phyloP scores from a whole-genome alignment of 139 green algal genomes.

The Chlamydomonas incerta region DNA sequence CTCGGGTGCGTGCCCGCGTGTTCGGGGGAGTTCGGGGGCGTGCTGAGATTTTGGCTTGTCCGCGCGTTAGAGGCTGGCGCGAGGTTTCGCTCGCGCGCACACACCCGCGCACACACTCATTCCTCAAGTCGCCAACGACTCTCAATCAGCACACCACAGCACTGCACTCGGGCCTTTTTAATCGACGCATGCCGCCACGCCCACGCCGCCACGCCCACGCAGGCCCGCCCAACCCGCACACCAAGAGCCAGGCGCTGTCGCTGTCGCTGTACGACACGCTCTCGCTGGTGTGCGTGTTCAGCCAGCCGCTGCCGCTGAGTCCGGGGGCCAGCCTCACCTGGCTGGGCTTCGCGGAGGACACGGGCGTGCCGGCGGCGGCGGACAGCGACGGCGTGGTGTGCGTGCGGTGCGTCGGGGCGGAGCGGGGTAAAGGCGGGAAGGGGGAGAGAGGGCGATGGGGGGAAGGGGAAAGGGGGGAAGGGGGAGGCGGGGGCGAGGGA shows the following conservation, averaged over 20 bases:
- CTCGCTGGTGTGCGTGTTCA: slow-evolving; percentile 9
- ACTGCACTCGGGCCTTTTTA: too few species aligned
- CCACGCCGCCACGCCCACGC: background rate
- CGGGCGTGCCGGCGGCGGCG: slow-evolving; percentile 67
- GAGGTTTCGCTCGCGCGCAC: too few species aligned
- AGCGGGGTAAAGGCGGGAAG: too few species aligned
- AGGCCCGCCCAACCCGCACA: slow-evolving; percentile 34
- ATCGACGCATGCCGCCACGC: too few species aligned
- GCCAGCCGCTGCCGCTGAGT: slow-evolving; percentile 67
- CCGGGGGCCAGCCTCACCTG: slow-evolving; percentile 71
- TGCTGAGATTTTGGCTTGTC: too few species aligned
- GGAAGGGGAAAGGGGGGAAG: too few species aligned
- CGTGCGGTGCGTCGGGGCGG: slow-evolving; percentile 5
- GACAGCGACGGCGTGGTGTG: slow-evolving; percentile 76
- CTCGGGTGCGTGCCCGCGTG: background rate
- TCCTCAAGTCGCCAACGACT: too few species aligned
- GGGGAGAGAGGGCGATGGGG: too few species aligned
- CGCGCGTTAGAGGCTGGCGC: too few species aligned
- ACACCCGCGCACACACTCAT: too few species aligned
- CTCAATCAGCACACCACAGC: too few species aligned
- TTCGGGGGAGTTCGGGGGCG: background rate
- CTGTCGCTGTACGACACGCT: slow-evolving; percentile 44
- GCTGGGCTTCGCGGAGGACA: slow-evolving; percentile 82
- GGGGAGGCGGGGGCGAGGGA: too few species aligned
- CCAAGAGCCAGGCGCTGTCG: slow-evolving; percentile 62